Conservation (phyloP, 1,284 basidiomycete genomes). For the Bjerkandera adusta region DNA sequence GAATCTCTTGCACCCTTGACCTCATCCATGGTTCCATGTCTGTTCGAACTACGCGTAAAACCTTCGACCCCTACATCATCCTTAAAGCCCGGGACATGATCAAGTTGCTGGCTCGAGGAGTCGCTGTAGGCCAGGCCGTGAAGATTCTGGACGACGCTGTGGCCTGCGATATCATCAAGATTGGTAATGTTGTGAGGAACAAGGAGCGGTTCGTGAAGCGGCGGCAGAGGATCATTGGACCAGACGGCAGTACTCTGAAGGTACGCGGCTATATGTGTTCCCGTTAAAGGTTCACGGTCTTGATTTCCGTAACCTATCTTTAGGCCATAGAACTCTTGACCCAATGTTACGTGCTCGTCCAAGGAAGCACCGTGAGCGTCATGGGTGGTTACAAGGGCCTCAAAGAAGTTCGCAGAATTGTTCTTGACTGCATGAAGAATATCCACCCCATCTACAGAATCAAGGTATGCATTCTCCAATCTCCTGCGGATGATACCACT, state of each 20-base stretch:
- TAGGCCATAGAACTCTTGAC: slow-evolving; percentile 97
- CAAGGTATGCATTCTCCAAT: slow-evolving; percentile 55
- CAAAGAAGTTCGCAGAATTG: slow-evolving; percentile 94
- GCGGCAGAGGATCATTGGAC: slow-evolving; percentile 94
- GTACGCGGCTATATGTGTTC: slow-evolving; percentile 38
- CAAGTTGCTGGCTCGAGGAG: slow-evolving; percentile 92
- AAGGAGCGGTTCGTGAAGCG: slow-evolving; percentile 98
- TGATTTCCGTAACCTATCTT: slow-evolving; percentile 4
- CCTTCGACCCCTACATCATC: slow-evolving; percentile 95
- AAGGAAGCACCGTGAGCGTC: slow-evolving; percentile 96
- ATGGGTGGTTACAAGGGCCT: slow-evolving; percentile 97
- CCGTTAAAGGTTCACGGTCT: neutral
- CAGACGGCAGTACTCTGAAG: slow-evolving; percentile 96
- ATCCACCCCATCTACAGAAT: slow-evolving; percentile 99
- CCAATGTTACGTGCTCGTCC: slow-evolving; percentile 96
- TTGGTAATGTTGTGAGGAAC: slow-evolving; percentile 91
- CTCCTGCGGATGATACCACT: neutral
- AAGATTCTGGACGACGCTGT: slow-evolving; percentile 90
- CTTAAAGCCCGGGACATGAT: slow-evolving; percentile 96
- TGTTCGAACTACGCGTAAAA: slow-evolving; percentile 95
- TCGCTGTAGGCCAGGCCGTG: slow-evolving; percentile 81
- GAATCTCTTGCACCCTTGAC: slow-evolving; percentile 90
- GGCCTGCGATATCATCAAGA: slow-evolving; percentile 98
- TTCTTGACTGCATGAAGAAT: slow-evolving; percentile 99
- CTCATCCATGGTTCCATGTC: slow-evolving; percentile 97